Evolutionary conservation across 2,329 filamentous ascomycete species (phyloP), one percentile per base, ranked within the genome.

Genomic region (Microdochium bolleyi): DNA sequence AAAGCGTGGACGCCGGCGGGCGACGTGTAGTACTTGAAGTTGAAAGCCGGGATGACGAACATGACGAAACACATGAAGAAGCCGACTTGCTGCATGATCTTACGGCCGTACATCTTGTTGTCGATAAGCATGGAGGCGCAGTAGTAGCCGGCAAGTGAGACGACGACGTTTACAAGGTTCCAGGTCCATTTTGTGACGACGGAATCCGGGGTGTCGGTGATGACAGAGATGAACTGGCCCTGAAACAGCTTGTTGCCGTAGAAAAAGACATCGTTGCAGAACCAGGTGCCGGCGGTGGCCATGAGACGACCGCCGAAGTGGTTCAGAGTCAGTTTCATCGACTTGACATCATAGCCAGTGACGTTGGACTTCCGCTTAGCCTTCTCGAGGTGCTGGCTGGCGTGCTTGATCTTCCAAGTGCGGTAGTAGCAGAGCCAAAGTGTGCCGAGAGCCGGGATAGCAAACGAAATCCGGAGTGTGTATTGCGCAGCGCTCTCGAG

Each of bases 231-330:
- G 73, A 96, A 96, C 67, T 92, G 82, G 57, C 81, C 62, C 73
- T 96, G 92, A 81, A 96, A 96, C 52, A 96, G 85, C 80, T 96
- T 96, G 85, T 96, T 96, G 62, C 92, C 92, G 75, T 97, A 97
- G 78, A 97, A 97, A 80, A 97, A 96, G 60, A 97, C 87, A 65
- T 97, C 92, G 70, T 97, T 97, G 74, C 86, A 89, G 72, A 92
- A 97, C 92, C 92, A 97, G 34, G 85, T 82, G 53, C 88, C 88
- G 11, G 92, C 85, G 21, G 92, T 96, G 50, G 92, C 92, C 21
- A 96, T 65, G 24, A 97, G 73, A 60, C 92, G 90, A 51, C 88
- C 87, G 49, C 91, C 90, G 60, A 96, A 97, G 74, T 95, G 84
- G 53, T 73, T 80, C 71, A 92, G 83, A 48, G 89, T 92, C 63